Conservation (phyloP, 495 filamentous ascomycete species). For the Aspergillus cavernicola region DNA sequence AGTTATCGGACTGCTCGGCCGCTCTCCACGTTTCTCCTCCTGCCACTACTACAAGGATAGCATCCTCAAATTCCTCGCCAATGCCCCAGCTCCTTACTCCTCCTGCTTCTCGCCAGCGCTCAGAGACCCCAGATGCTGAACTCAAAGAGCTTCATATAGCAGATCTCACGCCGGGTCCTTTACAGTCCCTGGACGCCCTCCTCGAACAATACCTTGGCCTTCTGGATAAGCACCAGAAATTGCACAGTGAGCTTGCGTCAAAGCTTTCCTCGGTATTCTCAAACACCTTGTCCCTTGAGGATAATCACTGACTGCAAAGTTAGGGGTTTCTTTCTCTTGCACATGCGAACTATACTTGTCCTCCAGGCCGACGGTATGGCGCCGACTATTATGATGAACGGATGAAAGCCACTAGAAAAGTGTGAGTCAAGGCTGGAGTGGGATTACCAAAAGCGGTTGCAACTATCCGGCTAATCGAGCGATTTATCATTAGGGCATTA, state of each 20-base stretch:
- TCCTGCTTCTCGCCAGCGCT: slow-evolving; percentile 32
- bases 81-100: slow-evolving; percentile 41
- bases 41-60: slow-evolving; percentile 3
- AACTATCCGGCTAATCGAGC: slow-evolving; percentile 6
- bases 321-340: slow-evolving; percentile 56
- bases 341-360: slow-evolving; percentile 66
- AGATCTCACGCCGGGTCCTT: slow-evolving; percentile 23
- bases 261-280: slow-evolving; percentile 54
- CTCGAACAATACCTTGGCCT: slow-evolving; percentile 66
- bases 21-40: slow-evolving; percentile 17
- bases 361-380: slow-evolving; percentile 60
- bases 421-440: slow-evolving; percentile 25
- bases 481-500: slow-evolving; percentile 20
- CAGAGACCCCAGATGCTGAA: slow-evolving; percentile 25
- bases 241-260: slow-evolving; percentile 51
- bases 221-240: slow-evolving; percentile 64
- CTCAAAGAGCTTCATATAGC: slow-evolving; percentile 18
- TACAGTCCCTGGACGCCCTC: slow-evolving; percentile 55
- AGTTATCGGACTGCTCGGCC: slow-evolving; percentile 39
- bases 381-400: slow-evolving; percentile 67
- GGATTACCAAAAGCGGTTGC: neutral
- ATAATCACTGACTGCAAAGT: slow-evolving; percentile 15
- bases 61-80: neutral
- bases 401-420: slow-evolving; percentile 59
- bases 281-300: neutral